These are phyloP conservation scores for Aspergillus tamarii DNA, from an alignment of 2,329 filamentous ascomycete species.

Conservation along the genomic window DNA sequence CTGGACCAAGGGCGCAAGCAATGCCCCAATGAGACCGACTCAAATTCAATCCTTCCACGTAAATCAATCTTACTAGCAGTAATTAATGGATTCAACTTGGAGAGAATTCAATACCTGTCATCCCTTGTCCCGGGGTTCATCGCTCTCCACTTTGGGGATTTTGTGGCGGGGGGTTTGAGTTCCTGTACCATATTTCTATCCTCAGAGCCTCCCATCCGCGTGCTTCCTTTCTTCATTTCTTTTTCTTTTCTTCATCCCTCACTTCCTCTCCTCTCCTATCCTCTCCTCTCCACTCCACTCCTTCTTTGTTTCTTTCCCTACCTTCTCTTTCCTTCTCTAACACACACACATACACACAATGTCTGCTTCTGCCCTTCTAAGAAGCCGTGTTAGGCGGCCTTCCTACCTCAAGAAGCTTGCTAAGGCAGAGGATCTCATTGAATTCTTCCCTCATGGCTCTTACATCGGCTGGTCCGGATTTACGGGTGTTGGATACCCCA, in stretches of 20 bases:
- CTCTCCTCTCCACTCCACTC: constrained; percentile 7
- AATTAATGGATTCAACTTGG: background rate
- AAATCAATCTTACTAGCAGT: constrained; percentile 3
- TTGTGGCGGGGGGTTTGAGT: constrained; percentile 13
- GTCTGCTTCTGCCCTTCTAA: constrained; percentile 72
- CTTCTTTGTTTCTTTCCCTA: constrained; percentile 9
- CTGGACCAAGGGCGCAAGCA: background rate
- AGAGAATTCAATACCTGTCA: background rate
- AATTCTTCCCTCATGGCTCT: constrained; percentile 79
- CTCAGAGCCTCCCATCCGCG: constrained; percentile 7
- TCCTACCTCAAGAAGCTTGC: constrained; percentile 80
- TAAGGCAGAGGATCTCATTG: constrained; percentile 76
- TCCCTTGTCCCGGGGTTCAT: constrained; percentile 11
- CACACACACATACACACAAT: constrained; percentile 35
- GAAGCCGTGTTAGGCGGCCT: constrained; percentile 73
- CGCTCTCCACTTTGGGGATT: constrained; percentile 5
- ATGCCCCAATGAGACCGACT: background rate
- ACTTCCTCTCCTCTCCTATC: background rate
- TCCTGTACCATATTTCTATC: constrained; percentile 22
- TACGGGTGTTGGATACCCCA: constrained; percentile 86
- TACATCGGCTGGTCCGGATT: constrained; percentile 92
- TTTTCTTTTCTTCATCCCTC: constrained; percentile 1
- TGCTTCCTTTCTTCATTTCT: constrained; percentile 11
- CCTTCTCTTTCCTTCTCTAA: constrained; percentile 8
- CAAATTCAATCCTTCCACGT: background rate